phyloP scores from a whole-genome alignment of 495 filamentous ascomycete species.

The Aspergillus sparsus region DNA sequence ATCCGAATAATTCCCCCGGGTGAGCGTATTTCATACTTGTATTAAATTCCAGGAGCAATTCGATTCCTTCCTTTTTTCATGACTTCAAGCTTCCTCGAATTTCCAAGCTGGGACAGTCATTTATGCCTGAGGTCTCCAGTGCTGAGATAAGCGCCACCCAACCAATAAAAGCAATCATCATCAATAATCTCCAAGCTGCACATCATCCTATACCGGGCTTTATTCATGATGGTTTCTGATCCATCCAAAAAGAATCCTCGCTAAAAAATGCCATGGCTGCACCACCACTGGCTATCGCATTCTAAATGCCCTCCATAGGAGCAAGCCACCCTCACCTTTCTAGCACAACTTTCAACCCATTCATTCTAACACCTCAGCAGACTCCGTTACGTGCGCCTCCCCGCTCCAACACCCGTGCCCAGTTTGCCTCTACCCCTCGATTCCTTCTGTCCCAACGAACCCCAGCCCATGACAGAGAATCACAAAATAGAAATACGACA shows the following conservation, averaged over 20 bases:
- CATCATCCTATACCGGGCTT: too few species aligned
- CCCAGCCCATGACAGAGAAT: constrained; percentile 4
- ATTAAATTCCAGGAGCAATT: too few species aligned
- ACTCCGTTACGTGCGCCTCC: constrained; percentile 40
- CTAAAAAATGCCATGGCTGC: constrained; percentile 8
- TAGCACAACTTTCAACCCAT: neutral
- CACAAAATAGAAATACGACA: constrained; percentile 26
- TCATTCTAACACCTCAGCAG: constrained; percentile 9
- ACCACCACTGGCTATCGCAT: neutral
- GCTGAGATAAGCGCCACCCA: neutral
- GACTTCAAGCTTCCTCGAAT: neutral
- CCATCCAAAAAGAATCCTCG: neutral
- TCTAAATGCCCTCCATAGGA: constrained; percentile 12
- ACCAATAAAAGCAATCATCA: neutral
- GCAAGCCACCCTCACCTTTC: neutral
- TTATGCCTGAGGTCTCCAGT: neutral
- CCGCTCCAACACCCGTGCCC: constrained; percentile 33
- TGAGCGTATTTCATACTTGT: too few species aligned
- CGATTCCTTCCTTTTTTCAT: too few species aligned
- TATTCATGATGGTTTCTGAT: neutral
- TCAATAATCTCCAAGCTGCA: neutral
- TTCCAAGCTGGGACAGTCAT: neutral
- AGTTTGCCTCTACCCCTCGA: constrained; percentile 46
- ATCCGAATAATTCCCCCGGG: too few species aligned
- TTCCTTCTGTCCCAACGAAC: constrained; percentile 41